Evolutionary conservation across 1,284 basidiomycete species (phyloP), one percentile per base, ranked within the genome.

Genomic region (Takashimella koratensis): DNA sequence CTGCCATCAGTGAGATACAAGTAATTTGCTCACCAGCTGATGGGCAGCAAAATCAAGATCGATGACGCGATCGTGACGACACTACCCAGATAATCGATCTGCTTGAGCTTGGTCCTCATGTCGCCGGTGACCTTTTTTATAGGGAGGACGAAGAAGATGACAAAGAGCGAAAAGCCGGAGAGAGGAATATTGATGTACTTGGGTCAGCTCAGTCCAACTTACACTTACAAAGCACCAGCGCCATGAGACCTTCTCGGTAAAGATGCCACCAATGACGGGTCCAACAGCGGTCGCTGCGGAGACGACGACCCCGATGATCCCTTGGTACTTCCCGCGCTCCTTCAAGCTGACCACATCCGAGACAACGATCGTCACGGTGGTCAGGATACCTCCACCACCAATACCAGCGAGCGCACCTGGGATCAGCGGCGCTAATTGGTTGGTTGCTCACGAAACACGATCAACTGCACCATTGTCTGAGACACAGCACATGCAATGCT

Each of bases 61-160:
- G 83, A 83, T 4, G 80, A 84, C 1, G 76, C 75, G 4, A 87
- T 78, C 0, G 82, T 83, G 16, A 87, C 69, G 0, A 77, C 53
- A 0, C 80, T 77, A 0, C 86, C 86, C n/a, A 82, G 54, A 54
- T 85, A 87, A 66, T 88, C 86, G 13, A 87, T 74, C 1, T 79
- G 80, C 12, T 80, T 71, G n/a, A 86, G 76, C 70, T 87, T 87
- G 62, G 41, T 69, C 60, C 73, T 77, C 36, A 82, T 78, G 51
- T 81, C 75, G 1, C 85, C 86, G n/a, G 79, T 75, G 4, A 87
- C 84, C 3, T 78, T 76, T 59, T 86, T 86, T n/a, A 87, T 71
- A 1, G 86, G 86, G 2, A 87, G 77, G 6, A 85, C 73, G 53
- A 85, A 81, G 23, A 80, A 64, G 4, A 87, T 81, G 13, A 84